Percentiles rank a stretch among this genome's conserved stretches.
These are phyloP conservation scores for Raphanus hybrid DNA, from an alignment of 441 rosid genomes.

Conservation along the genomic window DNA sequence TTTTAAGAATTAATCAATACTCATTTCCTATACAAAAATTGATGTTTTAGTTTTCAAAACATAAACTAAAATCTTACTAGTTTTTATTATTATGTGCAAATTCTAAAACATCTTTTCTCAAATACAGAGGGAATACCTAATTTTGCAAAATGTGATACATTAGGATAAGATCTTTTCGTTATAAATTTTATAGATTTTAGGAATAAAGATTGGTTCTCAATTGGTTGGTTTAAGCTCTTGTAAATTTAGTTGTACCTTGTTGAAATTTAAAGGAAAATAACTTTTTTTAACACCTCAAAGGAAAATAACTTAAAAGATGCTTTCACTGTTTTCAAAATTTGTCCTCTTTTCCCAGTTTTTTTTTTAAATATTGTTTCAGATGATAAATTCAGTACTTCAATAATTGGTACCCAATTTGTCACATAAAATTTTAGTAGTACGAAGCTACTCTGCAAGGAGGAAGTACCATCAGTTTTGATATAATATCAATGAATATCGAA, in stretches of 20 bases:
- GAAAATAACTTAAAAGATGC: conserved; percentile 8
- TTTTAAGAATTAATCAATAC: not conserved
- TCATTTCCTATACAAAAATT: not conserved
- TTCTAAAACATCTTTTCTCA: not conserved
- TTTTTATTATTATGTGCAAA: not conserved
- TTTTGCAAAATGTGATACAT: not conserved
- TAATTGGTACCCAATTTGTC: conserved; percentile 43
- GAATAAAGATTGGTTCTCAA: conserved; percentile 17
- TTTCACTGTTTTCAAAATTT: conserved; percentile 28
- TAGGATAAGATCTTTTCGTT: not conserved
- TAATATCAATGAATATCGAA: not conserved
- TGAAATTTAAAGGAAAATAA: conserved; percentile 10
- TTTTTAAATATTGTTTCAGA: conserved; percentile 27
- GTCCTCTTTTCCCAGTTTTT: conserved; percentile 11
- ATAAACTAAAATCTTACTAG: not conserved
- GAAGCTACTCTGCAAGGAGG: conserved; percentile 30
- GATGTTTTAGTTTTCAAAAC: not conserved
- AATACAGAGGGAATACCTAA: not conserved
- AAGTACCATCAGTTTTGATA: conserved; percentile 23
- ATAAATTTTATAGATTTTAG: not conserved
- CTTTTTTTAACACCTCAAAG: not conserved
- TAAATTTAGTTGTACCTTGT: conserved; percentile 8
- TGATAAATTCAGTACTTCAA: conserved; percentile 41
- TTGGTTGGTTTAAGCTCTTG: conserved; percentile 7
- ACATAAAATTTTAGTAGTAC: conserved; percentile 39